phyloP scores from a whole-genome alignment of 495 filamentous ascomycete species.

The Lentithecium fluviatile region DNA sequence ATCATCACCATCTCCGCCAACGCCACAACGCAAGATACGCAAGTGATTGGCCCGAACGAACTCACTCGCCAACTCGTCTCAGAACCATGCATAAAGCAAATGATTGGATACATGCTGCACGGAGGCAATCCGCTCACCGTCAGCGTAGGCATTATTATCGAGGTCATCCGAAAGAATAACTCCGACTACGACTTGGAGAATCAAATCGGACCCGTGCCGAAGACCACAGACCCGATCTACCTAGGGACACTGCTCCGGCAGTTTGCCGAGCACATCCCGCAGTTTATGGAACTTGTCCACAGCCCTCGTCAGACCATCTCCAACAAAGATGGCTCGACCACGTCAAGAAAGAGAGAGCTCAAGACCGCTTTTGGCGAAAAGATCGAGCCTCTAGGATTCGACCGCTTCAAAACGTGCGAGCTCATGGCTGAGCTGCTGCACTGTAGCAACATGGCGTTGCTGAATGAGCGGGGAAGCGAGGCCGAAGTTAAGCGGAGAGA shows the following conservation, averaged over 20 bases:
- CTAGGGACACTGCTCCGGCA: conserved; percentile 87
- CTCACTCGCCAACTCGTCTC: conserved; percentile 96
- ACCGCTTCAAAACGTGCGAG: conserved; percentile 98
- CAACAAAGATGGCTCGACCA: conserved; percentile 59
- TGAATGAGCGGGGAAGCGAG: conserved; percentile 92
- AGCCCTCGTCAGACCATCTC: conserved; percentile 62
- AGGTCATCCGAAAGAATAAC: conserved; percentile 99
- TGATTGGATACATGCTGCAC: conserved; percentile 87
- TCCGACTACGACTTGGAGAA: conserved; percentile 97
- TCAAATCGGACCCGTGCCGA: conserved; percentile 68
- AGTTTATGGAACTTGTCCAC: conserved; percentile 88
- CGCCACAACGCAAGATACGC: conserved; percentile 94
- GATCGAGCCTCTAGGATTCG: conserved; percentile 95
- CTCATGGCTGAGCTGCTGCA: conserved; percentile 97
- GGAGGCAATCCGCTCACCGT: conserved; percentile 95
- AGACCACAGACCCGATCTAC: conserved; percentile 93
- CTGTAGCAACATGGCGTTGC: conserved; percentile 96
- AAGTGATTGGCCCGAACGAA: conserved; percentile 96
- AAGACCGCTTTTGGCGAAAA: conserved; percentile 82
- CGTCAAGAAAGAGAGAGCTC: conserved; percentile 62
- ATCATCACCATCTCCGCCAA: conserved; percentile 99
- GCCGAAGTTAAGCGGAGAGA: conserved; percentile 80
- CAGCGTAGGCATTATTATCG: conserved; percentile 95
- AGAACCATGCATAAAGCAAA: conserved; percentile 69
- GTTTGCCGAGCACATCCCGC: conserved; percentile 87